Evolutionary conservation across 108 stramenopile genomes (phyloP), one percentile per base, ranked within the genome.

Genomic region (Pseudonitzschia multistriata): DNA sequence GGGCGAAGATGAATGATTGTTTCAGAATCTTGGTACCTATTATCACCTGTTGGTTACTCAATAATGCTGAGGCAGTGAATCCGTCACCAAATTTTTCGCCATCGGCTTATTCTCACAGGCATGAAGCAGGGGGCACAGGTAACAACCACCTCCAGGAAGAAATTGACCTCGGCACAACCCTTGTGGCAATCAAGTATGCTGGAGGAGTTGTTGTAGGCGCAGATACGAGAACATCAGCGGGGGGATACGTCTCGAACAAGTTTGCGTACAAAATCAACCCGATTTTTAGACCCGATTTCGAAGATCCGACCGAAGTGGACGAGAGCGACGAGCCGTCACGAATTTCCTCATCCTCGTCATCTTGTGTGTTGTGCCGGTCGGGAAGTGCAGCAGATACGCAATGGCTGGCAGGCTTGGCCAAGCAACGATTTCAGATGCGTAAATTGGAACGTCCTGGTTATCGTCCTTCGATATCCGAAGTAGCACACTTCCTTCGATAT

Each of bases 311-410:
- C n/a, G 39, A 31, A 39, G 67, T 52, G 54, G 56, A 61, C 37
- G 49, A 68, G 30, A 59, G 27, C 10, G 65, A 53, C 25, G 25
- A 27, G 59, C 13, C 31, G 19, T 60, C 59, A 60, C 17, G 11
- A 34, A 14, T 11, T 0, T 34, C 59, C 11, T 60, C 59, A 60
- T 34, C 59, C 24, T 47, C 73, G 31, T 33, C 68, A 39, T 82
- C 85, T n/a, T 89, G 85, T 74, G 81, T 88, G 35, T 68, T 94
- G 28, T 86, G 86, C 53, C 85, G 93, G 45, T 89, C 88, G 7
- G 93, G 93, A 7, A 89, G 88, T 76, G 90, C 93, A 7, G 90
- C 93, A 30, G 90, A 94, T 75, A 94, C 93, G 1, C 93, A 94
- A 70, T 71, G 67, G 56, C 70, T 94, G 42, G 80, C 86, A 6